Evolutionary conservation across 2,329 filamentous ascomycete genomes (phyloP).

Genomic region (Scedosporium apiospermum): DNA sequence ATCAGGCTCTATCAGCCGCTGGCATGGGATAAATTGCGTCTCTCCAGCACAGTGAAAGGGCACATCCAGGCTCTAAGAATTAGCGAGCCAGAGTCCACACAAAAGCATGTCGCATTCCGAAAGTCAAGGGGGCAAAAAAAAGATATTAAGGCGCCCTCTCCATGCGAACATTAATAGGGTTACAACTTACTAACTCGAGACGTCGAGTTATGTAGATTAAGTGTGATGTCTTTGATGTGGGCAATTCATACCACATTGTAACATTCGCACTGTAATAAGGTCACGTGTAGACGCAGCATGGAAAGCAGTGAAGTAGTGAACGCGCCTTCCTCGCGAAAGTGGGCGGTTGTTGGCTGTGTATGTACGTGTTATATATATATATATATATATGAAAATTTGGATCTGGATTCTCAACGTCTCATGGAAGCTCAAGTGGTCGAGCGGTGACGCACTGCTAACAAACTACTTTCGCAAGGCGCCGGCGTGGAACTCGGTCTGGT

Average conservation of each 20-base stretch:
- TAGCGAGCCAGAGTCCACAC: not conserved
- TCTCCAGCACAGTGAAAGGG: not conserved
- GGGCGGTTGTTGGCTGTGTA: too few relatives aligned
- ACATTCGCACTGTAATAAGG: not conserved
- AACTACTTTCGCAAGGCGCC: too few relatives aligned
- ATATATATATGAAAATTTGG: too few relatives aligned
- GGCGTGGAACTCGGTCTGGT: too few relatives aligned
- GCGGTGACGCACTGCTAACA: too few relatives aligned
- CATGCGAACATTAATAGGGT: not conserved
- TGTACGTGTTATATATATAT: too few relatives aligned
- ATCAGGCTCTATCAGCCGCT: conserved; percentile 10
- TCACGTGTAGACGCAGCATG: not conserved
- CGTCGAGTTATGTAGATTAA: not conserved
- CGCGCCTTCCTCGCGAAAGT: too few relatives aligned
- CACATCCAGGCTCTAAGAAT: not conserved
- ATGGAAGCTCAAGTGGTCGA: too few relatives aligned
- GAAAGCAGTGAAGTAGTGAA: too few relatives aligned
- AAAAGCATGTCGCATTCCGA: not conserved
- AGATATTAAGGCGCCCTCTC: not conserved
- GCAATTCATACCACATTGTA: too few relatives aligned
- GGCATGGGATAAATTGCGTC: not conserved
- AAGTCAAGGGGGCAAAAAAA: not conserved
- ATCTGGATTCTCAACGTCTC: too few relatives aligned
- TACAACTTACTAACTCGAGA: not conserved
- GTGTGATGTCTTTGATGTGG: too few relatives aligned